These are phyloP conservation scores for Dactylellina drechsleri DNA, from an alignment of 2,329 filamentous ascomycete species.

Conservation along the genomic window DNA sequence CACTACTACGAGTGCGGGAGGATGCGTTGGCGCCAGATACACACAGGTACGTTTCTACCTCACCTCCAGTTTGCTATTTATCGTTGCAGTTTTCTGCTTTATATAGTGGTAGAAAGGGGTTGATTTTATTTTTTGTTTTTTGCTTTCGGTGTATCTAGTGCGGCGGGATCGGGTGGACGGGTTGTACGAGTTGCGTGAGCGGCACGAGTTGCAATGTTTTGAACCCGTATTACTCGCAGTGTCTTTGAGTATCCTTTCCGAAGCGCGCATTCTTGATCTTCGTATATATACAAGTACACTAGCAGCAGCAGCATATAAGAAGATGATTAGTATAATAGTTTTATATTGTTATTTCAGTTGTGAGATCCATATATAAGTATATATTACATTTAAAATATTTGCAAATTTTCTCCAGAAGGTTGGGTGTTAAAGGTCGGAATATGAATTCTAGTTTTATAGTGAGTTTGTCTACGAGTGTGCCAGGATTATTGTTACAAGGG, in stretches of 20 bases:
- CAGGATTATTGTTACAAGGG: no score
- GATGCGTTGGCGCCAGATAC: constrained; percentile 4
- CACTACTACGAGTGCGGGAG: constrained; percentile 4
- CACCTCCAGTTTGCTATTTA: background rate
- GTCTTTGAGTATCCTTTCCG: constrained; percentile 26
- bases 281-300: no score
- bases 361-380: no score
- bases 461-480: no score
- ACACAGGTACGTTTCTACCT: constrained; percentile 7
- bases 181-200: constrained; percentile 54
- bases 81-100: background rate
- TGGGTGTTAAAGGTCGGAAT: no score
- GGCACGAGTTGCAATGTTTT: constrained; percentile 55
- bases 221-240: constrained; percentile 58
- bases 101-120: background rate
- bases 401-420: no score
- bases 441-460: no score
- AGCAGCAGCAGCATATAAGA: no score
- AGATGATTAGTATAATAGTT: no score
- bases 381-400: no score
- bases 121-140: background rate
- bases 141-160: constrained; percentile 51
- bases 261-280: no score
- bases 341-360: no score
- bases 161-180: constrained; percentile 57